Percentiles rank a stretch among this genome's conserved stretches.
Evolutionary conservation across 2,329 filamentous ascomycete species (phyloP).

Genomic region (Fusarium chuoi): DNA sequence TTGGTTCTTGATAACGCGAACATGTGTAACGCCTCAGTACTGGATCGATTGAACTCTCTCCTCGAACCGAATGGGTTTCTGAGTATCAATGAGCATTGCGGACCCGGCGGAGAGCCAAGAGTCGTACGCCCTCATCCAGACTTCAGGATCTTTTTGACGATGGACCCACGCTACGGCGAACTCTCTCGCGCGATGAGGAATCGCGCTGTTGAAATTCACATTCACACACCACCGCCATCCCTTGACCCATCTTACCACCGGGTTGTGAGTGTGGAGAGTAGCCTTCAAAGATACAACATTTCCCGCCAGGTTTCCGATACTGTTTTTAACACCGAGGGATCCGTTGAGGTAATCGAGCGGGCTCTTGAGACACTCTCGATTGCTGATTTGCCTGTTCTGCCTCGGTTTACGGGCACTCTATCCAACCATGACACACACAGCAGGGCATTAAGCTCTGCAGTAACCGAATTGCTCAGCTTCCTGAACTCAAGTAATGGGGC

Average conservation of each 20-base stretch:
- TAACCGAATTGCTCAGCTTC: conserved; percentile 45
- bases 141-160: conserved; percentile 93
- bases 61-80: conserved; percentile 90
- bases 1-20: conserved; percentile 97
- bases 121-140: conserved; percentile 83
- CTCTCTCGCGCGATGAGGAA: conserved; percentile 97
- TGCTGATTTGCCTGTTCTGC: conserved; percentile 55
- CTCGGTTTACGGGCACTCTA: conserved; percentile 46
- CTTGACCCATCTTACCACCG: conserved; percentile 50
- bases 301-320: conserved; percentile 48
- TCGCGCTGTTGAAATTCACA: conserved; percentile 87
- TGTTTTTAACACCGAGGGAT: conserved; percentile 33
- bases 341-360: conserved; percentile 46
- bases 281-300: conserved; percentile 58
- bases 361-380: conserved; percentile 61
- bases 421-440: conserved; percentile 9
- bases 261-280: conserved; percentile 61
- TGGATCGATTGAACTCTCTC: conserved; percentile 93
- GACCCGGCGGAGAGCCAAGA: conserved; percentile 80
- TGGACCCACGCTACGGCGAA: conserved; percentile 92
- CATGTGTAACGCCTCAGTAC: conserved; percentile 91
- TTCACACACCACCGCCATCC: conserved; percentile 61
- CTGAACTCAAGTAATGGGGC: conserved; percentile 48
- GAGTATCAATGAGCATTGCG: conserved; percentile 93
- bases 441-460: conserved; percentile 9